Evolutionary conservation across 108 stramenopile genomes (phyloP), one percentile per base, ranked within the genome.

Genomic region (Skeletonema tropicum): DNA sequence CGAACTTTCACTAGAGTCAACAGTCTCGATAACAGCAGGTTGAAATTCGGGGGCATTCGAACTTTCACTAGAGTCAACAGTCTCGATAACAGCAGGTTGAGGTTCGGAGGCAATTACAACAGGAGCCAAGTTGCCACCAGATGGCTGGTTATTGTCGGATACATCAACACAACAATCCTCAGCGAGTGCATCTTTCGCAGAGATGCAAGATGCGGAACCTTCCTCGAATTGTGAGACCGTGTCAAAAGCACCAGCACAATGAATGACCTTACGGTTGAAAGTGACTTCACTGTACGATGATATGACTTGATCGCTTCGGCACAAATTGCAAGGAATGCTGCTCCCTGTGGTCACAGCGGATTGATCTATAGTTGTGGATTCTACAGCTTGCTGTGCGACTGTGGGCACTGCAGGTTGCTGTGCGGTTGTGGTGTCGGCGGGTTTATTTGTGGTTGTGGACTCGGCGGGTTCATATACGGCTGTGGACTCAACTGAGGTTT

Each of bases 171-270:
- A 70, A 30, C 69, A 70, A 11, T 46, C 31, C 13, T 32, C n/a
- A 21, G 55, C 69, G 3, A 70, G 36, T 1, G 57, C 69, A 6
- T 57, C 29, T 25, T 70, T 46, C 2, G 69, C 69, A 4, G 49
- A 46, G 14, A 58, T n/a, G 30, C 69, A 70, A 25, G 31, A 57
- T 12, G 21, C 13, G 23, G 30, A 33, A 9, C 52, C 69, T 36
- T 70, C 69, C 25, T 58, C 36, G 6, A 52, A 70, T 19, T 70
- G 0, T 10, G 69, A 46, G 26, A 70, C 32, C 32, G 11, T 38
- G n/a, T 70, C 36, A 13, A 33, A 58, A 32, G 69, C 69, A 15
- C 57, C 57, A 11, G 57, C 55, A 70, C 69, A 70, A 2, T 70
- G 3, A 35, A 52, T 38, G 17, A n/a, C 11, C 49, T 70, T 57